A percentile compares a stretch with the other conserved stretches of the same genome.
Conservation (phyloP, 176 grass and related monocot genomes). For the Zea mays region Zm-B73-REFERENCE-NAM-5.0 NC_050104.1:134352001-134352500, state of each 20-base stretch:
- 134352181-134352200: slow-evolving; percentile 32
- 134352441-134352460: neutral
- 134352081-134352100: neutral
- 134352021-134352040: slow-evolving; percentile 48
- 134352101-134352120: neutral
- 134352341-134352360: neutral
- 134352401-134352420: neutral
- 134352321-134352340: neutral
- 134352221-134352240: neutral
- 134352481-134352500: slow-evolving; percentile 15
- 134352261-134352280: neutral
- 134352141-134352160: slow-evolving; percentile 53
- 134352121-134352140: slow-evolving; percentile 43
- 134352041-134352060: too few relatives aligned
- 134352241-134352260: neutral
- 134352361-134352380: neutral
- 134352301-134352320: neutral
- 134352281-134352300: neutral
- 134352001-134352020: slow-evolving; percentile 89
- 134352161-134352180: slow-evolving; percentile 83
- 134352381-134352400: neutral
- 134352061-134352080: neutral
- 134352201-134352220: slow-evolving; percentile 76
- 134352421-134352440: neutral
- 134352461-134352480: neutral